phyloP scores from a whole-genome alignment of 169 alveolate species.

The Neospora caninum region DNA sequence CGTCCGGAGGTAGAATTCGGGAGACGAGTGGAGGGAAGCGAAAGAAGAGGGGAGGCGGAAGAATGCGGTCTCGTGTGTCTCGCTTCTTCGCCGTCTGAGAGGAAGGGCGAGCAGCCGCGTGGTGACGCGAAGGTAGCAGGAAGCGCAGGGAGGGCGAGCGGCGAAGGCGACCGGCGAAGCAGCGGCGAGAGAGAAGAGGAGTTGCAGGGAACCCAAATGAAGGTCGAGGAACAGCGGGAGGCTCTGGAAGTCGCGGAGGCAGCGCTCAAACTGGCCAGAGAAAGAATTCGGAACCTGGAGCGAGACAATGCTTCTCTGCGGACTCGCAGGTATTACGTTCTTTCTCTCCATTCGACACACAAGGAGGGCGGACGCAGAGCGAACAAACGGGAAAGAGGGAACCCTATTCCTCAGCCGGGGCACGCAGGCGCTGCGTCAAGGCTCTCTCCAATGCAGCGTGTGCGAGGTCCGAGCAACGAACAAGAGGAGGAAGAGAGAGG shows the following conservation, averaged over 20 bases:
- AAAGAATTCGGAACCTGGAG: not conserved
- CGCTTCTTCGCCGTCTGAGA: not conserved
- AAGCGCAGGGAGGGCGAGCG: not conserved
- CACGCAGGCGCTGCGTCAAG: too few relatives aligned
- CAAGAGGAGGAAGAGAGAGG: not conserved
- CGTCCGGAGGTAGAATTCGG: too few relatives aligned
- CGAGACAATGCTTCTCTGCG: not conserved
- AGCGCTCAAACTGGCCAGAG: not conserved
- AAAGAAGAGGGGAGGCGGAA: too few relatives aligned
- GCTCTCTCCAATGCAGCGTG: not conserved
- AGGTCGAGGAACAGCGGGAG: conserved; percentile 11
- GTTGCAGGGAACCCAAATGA: not conserved
- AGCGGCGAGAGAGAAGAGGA: not conserved
- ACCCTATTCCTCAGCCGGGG: too few relatives aligned
- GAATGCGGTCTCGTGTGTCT: too few relatives aligned
- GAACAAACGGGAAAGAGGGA: not conserved
- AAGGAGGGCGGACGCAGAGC: not conserved
- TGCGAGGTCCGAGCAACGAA: not conserved
- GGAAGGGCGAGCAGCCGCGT: not conserved
- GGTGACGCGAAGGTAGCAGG: not conserved
- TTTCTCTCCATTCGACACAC: not conserved
- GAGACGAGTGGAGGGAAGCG: too few relatives aligned
- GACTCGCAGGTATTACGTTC: not conserved
- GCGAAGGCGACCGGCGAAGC: not conserved
- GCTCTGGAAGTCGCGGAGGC: not conserved